Evolutionary conservation across 345 rosid species (phyloP).

Genomic region (Salix udensis): DNA sequence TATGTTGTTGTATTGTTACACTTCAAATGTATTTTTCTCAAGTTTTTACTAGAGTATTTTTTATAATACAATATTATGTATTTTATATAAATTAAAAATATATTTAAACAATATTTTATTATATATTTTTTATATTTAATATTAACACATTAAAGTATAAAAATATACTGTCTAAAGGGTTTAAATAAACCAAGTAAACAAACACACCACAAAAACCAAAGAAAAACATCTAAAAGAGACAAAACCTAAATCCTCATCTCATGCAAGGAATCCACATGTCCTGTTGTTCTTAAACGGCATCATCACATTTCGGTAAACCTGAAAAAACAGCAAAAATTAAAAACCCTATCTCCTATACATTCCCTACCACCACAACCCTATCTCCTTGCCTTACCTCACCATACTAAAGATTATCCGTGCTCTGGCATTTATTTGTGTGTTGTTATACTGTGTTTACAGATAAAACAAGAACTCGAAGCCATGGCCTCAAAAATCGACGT

Average conservation of each 20-base stretch:
- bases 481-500: conserved; percentile 35
- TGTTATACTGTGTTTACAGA: not conserved
- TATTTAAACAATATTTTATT: no score
- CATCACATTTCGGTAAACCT: not conserved
- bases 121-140: no score
- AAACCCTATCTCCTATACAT: not conserved
- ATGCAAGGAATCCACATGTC: not conserved
- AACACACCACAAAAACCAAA: not conserved
- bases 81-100: no score
- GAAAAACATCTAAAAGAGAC: not conserved
- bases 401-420: conserved; percentile 7
- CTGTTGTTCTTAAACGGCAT: not conserved
- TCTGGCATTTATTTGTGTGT: not conserved
- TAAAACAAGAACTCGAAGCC: conserved; percentile 3
- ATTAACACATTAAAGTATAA: no score
- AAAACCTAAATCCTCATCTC: not conserved
- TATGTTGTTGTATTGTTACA: no score
- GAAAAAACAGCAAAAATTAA: not conserved
- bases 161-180: no score
- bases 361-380: not conserved
- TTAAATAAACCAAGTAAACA: no score
- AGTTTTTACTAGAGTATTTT: no score
- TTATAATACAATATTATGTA: no score
- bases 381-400: not conserved
- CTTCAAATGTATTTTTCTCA: no score